A percentile compares a stretch with the other conserved stretches of the same genome.
Conservation (phyloP, 768 basidiomycete species). For the Macrocybe gigantea region DNA sequence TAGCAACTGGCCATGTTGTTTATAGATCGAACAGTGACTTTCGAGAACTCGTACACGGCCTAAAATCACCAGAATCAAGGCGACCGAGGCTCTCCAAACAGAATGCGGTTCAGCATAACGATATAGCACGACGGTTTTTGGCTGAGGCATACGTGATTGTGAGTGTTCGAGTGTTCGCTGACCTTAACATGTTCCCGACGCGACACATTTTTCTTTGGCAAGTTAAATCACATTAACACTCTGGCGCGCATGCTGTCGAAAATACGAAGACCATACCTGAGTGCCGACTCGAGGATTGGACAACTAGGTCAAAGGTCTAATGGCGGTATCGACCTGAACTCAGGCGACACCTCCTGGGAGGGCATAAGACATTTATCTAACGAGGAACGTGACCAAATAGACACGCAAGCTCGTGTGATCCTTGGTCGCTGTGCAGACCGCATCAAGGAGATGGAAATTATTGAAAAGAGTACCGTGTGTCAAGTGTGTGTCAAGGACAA, state of each 20-base stretch:
- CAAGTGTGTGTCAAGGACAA: constrained; percentile 11
- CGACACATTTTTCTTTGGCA: background rate
- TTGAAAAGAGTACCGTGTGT: constrained; percentile 76
- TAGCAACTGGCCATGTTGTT: constrained; percentile 40
- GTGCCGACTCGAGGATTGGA: constrained; percentile 56
- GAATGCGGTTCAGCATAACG: no score
- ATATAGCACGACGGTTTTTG: constrained; percentile 60
- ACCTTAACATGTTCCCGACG: background rate
- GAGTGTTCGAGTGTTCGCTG: constrained; percentile 17
- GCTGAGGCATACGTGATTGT: constrained; percentile 73
- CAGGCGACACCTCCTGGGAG: constrained; percentile 46
- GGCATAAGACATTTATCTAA: constrained; percentile 72
- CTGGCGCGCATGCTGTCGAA: constrained; percentile 66
- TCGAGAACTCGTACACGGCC: constrained; percentile 35
- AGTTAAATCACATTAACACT: constrained; percentile 62
- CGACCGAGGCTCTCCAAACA: constrained; percentile 38
- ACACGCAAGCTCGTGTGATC: constrained; percentile 84
- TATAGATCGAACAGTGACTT: constrained; percentile 62
- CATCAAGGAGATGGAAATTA: constrained; percentile 80
- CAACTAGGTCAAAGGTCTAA: constrained; percentile 45
- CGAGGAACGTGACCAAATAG: constrained; percentile 93
- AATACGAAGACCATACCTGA: constrained; percentile 85
- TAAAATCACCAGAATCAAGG: constrained; percentile 47
- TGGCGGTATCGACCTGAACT: constrained; percentile 50
- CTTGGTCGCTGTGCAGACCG: constrained; percentile 81